Evolutionary conservation across 345 rosid species (phyloP).

Genomic region (Euphorbia lathyris): DNA sequence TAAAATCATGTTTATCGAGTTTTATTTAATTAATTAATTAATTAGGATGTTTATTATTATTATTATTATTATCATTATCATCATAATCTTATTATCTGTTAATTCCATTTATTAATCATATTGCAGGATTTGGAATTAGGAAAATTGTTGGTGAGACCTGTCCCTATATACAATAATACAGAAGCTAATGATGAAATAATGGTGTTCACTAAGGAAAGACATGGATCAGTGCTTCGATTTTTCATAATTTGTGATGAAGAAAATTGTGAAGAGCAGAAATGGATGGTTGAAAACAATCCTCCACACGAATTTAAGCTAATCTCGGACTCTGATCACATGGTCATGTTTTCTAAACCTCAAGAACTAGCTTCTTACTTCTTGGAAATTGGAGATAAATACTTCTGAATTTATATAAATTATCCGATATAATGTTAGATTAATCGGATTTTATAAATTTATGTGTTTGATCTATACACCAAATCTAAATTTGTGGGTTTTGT

Average conservation of each 20-base stretch:
- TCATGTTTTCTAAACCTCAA: constrained; percentile 34
- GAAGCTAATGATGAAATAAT: not conserved
- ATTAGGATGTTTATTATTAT: too few relatives aligned
- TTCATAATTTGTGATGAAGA: constrained; percentile 35
- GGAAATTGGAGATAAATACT: constrained; percentile 22
- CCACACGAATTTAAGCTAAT: constrained; percentile 28
- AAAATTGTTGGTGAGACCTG: constrained; percentile 24
- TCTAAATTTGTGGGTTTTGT: too few relatives aligned
- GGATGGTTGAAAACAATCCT: constrained; percentile 37
- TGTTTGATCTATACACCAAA: too few relatives aligned
- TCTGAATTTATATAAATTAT: constrained; percentile 2
- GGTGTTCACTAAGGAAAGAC: constrained; percentile 25
- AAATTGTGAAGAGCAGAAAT: constrained; percentile 18
- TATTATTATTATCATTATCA: too few relatives aligned
- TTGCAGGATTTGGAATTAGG: constrained; percentile 40
- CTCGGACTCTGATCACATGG: constrained; percentile 45
- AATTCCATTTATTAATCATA: not conserved
- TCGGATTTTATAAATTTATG: too few relatives aligned
- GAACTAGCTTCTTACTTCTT: constrained; percentile 31
- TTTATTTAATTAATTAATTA: too few relatives aligned
- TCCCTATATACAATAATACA: not conserved
- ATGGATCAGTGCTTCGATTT: constrained; percentile 26
- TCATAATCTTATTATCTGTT: too few relatives aligned
- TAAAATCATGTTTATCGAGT: too few relatives aligned
- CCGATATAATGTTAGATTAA: too few relatives aligned